These are phyloP conservation scores for Handroanthus guayacan DNA, from an alignment of 257 asterid species.

Conservation along the genomic window DNA sequence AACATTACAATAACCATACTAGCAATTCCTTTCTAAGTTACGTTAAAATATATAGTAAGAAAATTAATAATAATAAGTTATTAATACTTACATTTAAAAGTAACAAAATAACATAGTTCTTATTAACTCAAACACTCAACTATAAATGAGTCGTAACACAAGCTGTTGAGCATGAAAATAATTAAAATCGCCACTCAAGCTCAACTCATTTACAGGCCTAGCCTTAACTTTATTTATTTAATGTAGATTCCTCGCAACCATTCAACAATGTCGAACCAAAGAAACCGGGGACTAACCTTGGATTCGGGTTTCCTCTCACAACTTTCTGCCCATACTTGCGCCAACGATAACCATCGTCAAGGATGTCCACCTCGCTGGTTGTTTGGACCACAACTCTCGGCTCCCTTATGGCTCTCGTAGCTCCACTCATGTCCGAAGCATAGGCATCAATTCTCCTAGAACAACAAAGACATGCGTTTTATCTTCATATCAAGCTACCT, in stretches of 20 bases:
- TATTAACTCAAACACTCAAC: too few relatives aligned
- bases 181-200: too few relatives aligned
- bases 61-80: too few relatives aligned
- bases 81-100: too few relatives aligned
- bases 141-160: too few relatives aligned
- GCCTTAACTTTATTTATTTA: not conserved
- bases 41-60: too few relatives aligned
- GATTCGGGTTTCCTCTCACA: constrained; percentile 89
- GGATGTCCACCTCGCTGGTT: constrained; percentile 84
- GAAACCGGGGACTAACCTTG: constrained; percentile 54
- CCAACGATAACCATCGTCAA: constrained; percentile 90
- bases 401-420: constrained; percentile 71
- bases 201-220: too few relatives aligned
- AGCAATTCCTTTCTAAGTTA: too few relatives aligned
- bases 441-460: constrained; percentile 54
- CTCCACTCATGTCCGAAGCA: constrained; percentile 49
- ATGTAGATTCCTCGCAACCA: not conserved
- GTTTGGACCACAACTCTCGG: constrained; percentile 92
- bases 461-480: constrained; percentile 3
- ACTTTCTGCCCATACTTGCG: constrained; percentile 90
- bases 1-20: too few relatives aligned
- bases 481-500: not conserved
- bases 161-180: too few relatives aligned
- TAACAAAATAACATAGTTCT: too few relatives aligned
- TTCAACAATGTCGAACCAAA: not conserved